Percentiles rank a stretch among this genome's conserved stretches.
Conservation (phyloP, 1,284 basidiomycete species). For the Volvariella volvacea region DNA sequence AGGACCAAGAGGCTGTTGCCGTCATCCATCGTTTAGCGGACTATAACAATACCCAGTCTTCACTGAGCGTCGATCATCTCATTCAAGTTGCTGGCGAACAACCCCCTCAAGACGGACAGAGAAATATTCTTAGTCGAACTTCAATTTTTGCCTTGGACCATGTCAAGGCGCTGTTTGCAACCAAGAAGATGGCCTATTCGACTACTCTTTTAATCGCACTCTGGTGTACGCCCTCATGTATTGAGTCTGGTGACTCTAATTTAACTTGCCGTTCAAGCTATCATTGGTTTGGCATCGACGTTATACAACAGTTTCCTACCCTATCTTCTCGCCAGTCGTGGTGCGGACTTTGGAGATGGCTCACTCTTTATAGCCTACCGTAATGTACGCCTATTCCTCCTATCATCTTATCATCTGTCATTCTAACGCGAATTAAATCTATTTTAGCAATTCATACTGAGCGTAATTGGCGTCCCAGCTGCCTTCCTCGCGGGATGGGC, state of each 20-base stretch:
- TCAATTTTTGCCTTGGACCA: conserved; percentile 38
- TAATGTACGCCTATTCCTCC: conserved; percentile 37
- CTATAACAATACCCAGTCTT: conserved; percentile 51
- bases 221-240: conserved; percentile 36
- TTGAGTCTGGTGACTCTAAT: background rate
- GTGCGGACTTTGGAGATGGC: conserved; percentile 53
- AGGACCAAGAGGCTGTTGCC: conserved; percentile 65
- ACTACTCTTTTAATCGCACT: conserved; percentile 50
- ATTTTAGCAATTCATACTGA: conserved; percentile 61
- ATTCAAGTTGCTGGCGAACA: conserved; percentile 20
- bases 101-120: conserved; percentile 16
- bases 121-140: conserved; percentile 32
- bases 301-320: conserved; percentile 58
- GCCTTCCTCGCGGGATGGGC: conserved; percentile 53
- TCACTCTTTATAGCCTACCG: conserved; percentile 57
- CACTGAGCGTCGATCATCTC: conserved; percentile 45
- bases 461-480: conserved; percentile 64
- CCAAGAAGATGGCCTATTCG: conserved; percentile 52
- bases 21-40: conserved; percentile 63
- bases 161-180: conserved; percentile 53
- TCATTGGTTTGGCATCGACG: conserved; percentile 68
- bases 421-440: conserved; percentile 1
- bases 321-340: conserved; percentile 50
- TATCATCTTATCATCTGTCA: background rate
- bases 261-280: conserved; percentile 25